Evolutionary conservation across 106 monocot species (phyloP), one percentile per base, ranked within the genome.

Genomic region (Triglochin maritima): DNA sequence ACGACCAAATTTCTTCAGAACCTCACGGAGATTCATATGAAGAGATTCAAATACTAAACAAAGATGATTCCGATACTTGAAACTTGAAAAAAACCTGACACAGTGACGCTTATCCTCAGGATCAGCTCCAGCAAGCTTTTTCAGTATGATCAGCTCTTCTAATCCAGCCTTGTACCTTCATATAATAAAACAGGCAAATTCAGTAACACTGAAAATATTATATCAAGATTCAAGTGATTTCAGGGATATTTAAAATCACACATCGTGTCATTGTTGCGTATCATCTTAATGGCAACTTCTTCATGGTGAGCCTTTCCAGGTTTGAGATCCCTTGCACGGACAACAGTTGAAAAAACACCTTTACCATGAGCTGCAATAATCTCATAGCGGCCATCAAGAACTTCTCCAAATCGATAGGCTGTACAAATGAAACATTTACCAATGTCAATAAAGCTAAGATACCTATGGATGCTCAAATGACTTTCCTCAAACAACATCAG

Each of bases 41-140:
- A 96, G 96, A 84, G 96, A 96, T 80, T 96, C 96, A 91, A 96
- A 96, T 81, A 96, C 96, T 83, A 96, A 87, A 76, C 96, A 96
- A 86, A 96, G 96, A 96, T 96, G 96, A 77, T 88, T 91, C 75
- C 96, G 75, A 79, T 91, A 96, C 90, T 88, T 96, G 83, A 96
- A 96, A 88, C 81, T 91, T 66, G 96, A 96, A 74, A 91, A 69
- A 84, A 96, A 96, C 83, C 96, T 88, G 83, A 96, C 91, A 67
- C 91, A 91, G 53, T 96, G 96, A 10, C 96, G 87, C 63, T 69
- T 88, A 80, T 96, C 91, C 65, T 91, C 96, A 46, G 86, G 88
- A 74, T 91, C 96, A 47, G 91, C 86, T 47, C 88, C 88, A 54
- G 74, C 91, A 46, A 96, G 70, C 65, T 86, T 91, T 72, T 85